Evolutionary conservation across 164 flowering plant species (phyloP).

Genomic region (Annona squamosa): DNA sequence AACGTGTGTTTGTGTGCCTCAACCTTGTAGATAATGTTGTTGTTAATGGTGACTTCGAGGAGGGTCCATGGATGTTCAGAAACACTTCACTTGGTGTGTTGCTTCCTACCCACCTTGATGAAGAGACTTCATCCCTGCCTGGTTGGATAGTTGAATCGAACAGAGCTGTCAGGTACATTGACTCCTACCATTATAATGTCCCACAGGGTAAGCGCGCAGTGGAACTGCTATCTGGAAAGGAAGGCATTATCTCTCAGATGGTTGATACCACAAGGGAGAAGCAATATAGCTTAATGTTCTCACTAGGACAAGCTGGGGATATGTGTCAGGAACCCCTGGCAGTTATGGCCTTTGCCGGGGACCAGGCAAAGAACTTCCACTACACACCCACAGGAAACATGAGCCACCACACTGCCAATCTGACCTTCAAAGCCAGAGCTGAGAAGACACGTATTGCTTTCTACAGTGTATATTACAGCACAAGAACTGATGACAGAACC

Average conservation of each 20-base stretch:
- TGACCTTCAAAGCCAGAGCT: slow-evolving; percentile 90
- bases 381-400: slow-evolving; percentile 57
- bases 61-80: slow-evolving; percentile 86
- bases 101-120: slow-evolving; percentile 91
- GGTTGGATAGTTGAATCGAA: slow-evolving; percentile 94
- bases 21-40: slow-evolving; percentile 61
- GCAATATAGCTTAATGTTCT: slow-evolving; percentile 50
- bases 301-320: slow-evolving; percentile 71
- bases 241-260: slow-evolving; percentile 94
- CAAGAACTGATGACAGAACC: slow-evolving; percentile 73
- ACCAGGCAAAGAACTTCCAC: slow-evolving; percentile 73
- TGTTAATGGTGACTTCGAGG: slow-evolving; percentile 82
- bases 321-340: slow-evolving; percentile 77
- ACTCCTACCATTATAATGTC: slow-evolving; percentile 64
- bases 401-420: slow-evolving; percentile 35
- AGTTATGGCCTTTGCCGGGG: slow-evolving; percentile 89
- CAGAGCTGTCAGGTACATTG: slow-evolving; percentile 80
- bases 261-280: slow-evolving; percentile 62
- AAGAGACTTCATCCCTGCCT: slow-evolving; percentile 68
- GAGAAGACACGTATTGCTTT: slow-evolving; percentile 85
- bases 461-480: slow-evolving; percentile 86
- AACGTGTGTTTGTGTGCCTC: neutral
- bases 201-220: slow-evolving; percentile 84
- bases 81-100: slow-evolving; percentile 78
- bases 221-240: slow-evolving; percentile 86